Evolutionary conservation across 768 basidiomycete genomes (phyloP).

Genomic region (Amanita polypyramis): DNA sequence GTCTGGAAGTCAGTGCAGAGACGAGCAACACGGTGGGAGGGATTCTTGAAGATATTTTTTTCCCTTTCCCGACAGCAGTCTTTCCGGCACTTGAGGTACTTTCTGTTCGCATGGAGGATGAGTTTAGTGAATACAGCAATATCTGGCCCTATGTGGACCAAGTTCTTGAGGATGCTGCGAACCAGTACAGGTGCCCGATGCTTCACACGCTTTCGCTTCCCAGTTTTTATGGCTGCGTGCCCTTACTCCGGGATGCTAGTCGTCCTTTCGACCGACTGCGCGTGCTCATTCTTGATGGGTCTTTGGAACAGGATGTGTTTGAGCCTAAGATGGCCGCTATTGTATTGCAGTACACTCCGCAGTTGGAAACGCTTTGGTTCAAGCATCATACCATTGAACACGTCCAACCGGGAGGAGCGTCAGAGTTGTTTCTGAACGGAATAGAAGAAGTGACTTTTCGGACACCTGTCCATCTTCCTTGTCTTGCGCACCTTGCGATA

Average conservation of each 20-base stretch:
- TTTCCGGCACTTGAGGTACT: neutral
- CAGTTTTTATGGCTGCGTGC: neutral
- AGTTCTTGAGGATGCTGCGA: neutral
- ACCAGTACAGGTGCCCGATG: neutral
- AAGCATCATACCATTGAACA: slow-evolving; percentile 2
- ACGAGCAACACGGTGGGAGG: neutral
- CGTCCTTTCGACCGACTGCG: neutral
- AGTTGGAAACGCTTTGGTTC: slow-evolving; percentile 7
- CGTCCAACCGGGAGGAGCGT: neutral
- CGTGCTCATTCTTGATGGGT: neutral
- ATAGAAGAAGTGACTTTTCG: neutral
- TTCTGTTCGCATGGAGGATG: neutral
- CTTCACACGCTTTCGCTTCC: neutral
- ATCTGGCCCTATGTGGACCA: neutral
- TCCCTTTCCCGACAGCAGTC: neutral
- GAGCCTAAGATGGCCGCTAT: neutral
- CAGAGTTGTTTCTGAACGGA: neutral
- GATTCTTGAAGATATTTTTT: neutral
- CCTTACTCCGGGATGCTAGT: neutral
- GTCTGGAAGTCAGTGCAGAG: neutral
- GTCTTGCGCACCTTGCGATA: slow-evolving; percentile 3
- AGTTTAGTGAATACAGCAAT: neutral
- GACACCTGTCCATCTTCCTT: slow-evolving; percentile 2
- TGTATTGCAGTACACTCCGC: slow-evolving; percentile 5
- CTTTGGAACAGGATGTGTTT: neutral